Evolutionary conservation across 306 rosid genomes (phyloP), one percentile per base, ranked within the genome.

Genomic region (Corylus americana): DNA sequence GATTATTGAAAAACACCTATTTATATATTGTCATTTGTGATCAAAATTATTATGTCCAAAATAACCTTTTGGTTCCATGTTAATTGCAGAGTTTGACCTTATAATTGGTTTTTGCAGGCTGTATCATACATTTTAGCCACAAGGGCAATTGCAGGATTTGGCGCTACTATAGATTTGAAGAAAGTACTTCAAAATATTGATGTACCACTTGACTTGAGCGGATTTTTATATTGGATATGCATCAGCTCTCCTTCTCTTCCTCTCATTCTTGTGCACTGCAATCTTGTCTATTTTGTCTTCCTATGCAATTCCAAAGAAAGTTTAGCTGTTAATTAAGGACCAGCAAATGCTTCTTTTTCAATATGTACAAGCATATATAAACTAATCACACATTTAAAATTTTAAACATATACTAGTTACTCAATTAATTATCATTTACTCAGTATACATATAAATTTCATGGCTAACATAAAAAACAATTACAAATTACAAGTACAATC

Each of bases 251-350:
- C 76, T 82, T 17, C 73, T 83, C 47, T 49, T 86, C 12, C 70
- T 82, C 8, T 80, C 78, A 0, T 86, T 82, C 44, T 3, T 86
- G 2, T 82, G 84, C 69, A 55, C 82, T 39, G 64, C 55, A 6
- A 12, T 70, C 1, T n/a, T 74, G 9, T 76, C 86, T 1, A 64
- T 79, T 31, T 70, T 86, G 62, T 86, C 80, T 37, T 73, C 85
- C 11, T 73, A 50, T 11, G 86, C 89, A 1, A 75, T 86, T 16
- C 58, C 76, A 0, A 79, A 70, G 80, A 77, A n/a, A 55, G 22
- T 62, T 20, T 31, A 31, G 35, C 35, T 31, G 2, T 29, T 1
- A 1, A 2, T 31, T 31, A 31, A 31, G 35, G 2, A 9, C 11
- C 12, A 11, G 0, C 12, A 48, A 48, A 48, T 48, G 12, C 51